Conservation (phyloP, 768 basidiomycete genomes). For the Trametes punicea region DNA sequence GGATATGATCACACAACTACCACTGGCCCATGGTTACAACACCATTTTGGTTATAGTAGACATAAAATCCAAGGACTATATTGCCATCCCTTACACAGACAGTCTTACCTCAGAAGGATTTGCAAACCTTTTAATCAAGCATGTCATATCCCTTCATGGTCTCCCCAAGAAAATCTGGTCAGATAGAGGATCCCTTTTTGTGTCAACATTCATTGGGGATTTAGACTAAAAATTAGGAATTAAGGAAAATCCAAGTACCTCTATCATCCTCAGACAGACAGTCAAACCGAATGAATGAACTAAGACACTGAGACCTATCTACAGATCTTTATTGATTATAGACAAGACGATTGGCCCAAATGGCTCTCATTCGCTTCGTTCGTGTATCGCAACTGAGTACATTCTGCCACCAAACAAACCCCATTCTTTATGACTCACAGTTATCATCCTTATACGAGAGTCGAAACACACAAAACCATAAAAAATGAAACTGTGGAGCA, state of each 20-base stretch:
- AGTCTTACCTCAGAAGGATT: constrained; percentile 22
- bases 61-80: constrained; percentile 26
- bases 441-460: too few relatives aligned
- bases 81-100: constrained; percentile 26
- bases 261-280: constrained; percentile 44
- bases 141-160: constrained; percentile 18
- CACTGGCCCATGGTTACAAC: constrained; percentile 17
- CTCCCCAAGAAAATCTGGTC: constrained; percentile 10
- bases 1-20: constrained; percentile 24
- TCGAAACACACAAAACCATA: too few relatives aligned
- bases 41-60: constrained; percentile 20
- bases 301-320: constrained; percentile 40
- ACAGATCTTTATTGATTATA: constrained; percentile 29
- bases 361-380: constrained; percentile 34
- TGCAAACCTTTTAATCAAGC: constrained; percentile 14
- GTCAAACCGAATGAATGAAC: constrained; percentile 40
- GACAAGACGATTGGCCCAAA: constrained; percentile 34
- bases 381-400: constrained; percentile 30
- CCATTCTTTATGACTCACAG: too few relatives aligned
- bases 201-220: constrained; percentile 30
- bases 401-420: constrained; percentile 1
- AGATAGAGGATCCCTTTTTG: constrained; percentile 27
- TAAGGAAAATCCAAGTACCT: constrained; percentile 33
- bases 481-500: too few relatives aligned
- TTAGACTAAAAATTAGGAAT: constrained; percentile 33